Conservation (phyloP, 768 basidiomycete species). For the Suillus luteus region DNA sequence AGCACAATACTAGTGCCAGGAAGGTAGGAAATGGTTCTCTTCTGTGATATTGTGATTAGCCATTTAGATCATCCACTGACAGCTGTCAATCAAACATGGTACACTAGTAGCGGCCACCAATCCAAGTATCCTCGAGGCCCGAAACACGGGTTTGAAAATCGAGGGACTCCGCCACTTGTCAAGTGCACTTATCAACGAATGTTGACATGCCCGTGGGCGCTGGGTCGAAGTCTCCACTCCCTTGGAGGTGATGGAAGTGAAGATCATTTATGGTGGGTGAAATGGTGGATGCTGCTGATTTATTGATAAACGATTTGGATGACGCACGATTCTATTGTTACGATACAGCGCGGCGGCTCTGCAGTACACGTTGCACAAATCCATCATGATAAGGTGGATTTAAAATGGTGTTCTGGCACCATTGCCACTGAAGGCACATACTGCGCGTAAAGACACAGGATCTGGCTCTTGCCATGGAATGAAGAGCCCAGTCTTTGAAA, state of each 20-base stretch:
- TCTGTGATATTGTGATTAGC: background rate
- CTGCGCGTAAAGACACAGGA: background rate
- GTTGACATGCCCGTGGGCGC: background rate
- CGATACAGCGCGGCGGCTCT: background rate
- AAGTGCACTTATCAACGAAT: background rate
- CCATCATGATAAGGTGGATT: background rate
- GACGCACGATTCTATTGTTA: background rate
- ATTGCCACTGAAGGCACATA: background rate
- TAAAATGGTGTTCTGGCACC: background rate
- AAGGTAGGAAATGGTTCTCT: background rate
- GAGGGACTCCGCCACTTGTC: background rate
- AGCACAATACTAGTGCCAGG: background rate
- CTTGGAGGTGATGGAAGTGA: background rate
- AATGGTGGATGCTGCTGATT: background rate
- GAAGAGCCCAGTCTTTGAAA: background rate
- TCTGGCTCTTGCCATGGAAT: background rate
- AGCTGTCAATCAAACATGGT: background rate
- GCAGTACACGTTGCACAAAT: background rate
- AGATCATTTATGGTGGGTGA: background rate
- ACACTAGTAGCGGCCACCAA: background rate
- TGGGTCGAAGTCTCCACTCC: background rate
- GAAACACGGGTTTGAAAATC: background rate
- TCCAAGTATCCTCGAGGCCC: slow-evolving; percentile 6
- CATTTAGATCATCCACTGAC: background rate
- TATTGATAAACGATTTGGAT: background rate